Evolutionary conservation across 192 early-diverging fungal species (phyloP), one percentile per base, ranked within the genome.

Genomic region (Coemansia sp.): DNA sequence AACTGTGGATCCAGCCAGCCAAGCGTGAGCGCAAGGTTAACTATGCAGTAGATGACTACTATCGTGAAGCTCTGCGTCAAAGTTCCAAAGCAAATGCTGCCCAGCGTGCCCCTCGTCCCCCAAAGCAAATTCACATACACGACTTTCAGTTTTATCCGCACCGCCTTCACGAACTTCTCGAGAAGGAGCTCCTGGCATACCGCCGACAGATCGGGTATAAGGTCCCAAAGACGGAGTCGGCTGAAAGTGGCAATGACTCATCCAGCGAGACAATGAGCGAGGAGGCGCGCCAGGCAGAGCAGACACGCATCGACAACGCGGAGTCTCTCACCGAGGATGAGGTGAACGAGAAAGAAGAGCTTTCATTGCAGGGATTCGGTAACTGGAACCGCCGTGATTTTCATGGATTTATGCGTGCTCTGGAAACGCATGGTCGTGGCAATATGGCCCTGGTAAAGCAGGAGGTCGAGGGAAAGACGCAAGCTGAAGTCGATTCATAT

Each of bases 141-240:
- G 97, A 99, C 73, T 95, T 93, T 75, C 97, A 99, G 79, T 99
- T 99, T 78, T 97, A 88, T 66, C 91, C 93, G 41, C 75, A 84
- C 22, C 86, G 93, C 19, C 79, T 98, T 15, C 73, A 86, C 16
- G 89, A 91, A 51, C 85, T 98, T 15, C 85, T 92, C 66, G 92
- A 96, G 41, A 90, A 89, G 72, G 95, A 97, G 71, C 86, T 89
- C 22, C 83, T 91, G 45, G 85, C 86, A 19, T 90, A 90, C 57
- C 85, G 85, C 48, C 91, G 91, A 63, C 69, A 80, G 42, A 87
- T 91, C 16, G 87, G 87, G n/a, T 92, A 93, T 75, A 88, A 88
- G 63, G 84, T 91, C 32, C 88, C 88, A 39, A 78, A 71, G 65
- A 65, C 76, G 32, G 80, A 71, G 16, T 26, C 83, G n/a, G 62